These are phyloP conservation scores for Calonectria pauciramosa DNA, from an alignment of 2,329 filamentous ascomycete genomes.

Conservation along the genomic window DNA sequence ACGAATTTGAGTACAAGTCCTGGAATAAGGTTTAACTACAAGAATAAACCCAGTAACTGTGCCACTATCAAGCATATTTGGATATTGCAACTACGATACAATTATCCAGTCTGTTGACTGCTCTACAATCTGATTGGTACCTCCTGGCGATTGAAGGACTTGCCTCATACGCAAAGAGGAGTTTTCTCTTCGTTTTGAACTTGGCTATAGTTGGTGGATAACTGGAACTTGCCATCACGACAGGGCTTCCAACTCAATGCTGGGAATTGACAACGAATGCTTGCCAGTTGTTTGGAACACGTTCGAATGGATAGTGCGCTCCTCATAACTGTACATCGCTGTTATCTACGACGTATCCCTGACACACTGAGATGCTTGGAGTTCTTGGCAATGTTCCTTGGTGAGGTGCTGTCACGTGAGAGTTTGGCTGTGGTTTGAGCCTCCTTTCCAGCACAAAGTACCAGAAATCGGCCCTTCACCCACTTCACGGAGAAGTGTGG, in stretches of 20 bases:
- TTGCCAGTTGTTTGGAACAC: no score
- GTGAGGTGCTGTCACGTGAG: neutral
- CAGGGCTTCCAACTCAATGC: no score
- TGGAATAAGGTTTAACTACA: neutral
- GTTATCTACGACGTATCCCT: neutral
- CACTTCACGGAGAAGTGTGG: neutral
- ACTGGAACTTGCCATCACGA: no score
- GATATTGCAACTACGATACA: neutral
- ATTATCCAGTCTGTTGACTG: neutral
- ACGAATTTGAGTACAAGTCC: neutral
- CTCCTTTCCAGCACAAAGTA: neutral
- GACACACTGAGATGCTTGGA: no score
- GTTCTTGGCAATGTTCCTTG: no score
- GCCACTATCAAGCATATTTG: neutral
- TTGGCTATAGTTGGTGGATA: no score
- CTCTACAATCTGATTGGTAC: neutral
- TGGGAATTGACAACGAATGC: no score
- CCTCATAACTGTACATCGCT: neutral
- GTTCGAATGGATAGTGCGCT: neutral
- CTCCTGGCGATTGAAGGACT: neutral
- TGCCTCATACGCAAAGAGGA: no score
- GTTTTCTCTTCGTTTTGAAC: no score
- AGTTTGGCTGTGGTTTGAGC: neutral
- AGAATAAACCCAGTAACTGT: neutral
- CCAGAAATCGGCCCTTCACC: conserved; percentile 1